Conservation (phyloP, 345 rosid genomes). For the Sonneratia alba region DNA sequence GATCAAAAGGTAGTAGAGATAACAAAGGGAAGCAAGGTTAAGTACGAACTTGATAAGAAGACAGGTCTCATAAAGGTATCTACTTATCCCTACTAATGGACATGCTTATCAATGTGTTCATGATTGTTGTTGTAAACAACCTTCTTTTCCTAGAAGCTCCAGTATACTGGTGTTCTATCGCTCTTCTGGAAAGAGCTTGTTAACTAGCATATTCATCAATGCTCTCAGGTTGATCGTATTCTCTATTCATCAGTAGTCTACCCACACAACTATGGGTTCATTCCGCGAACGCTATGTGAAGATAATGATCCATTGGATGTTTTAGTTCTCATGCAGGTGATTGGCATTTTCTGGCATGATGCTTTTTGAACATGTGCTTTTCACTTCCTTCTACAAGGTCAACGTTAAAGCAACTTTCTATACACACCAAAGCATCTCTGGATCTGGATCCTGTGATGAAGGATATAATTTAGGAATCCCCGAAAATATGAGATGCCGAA, state of each 20-base stretch:
- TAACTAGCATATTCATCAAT: not conserved
- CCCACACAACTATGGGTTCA: slow-evolving; percentile 98
- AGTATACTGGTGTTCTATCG: too few relatives aligned
- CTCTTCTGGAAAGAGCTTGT: not conserved
- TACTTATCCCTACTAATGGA: too few relatives aligned
- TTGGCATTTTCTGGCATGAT: slow-evolving; percentile 1
- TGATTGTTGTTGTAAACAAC: not conserved
- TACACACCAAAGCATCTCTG: not conserved
- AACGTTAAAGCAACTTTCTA: not conserved
- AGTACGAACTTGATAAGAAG: slow-evolving; percentile 95
- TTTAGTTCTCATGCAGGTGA: slow-evolving; percentile 89
- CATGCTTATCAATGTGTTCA: not conserved
- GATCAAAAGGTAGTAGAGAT: slow-evolving; percentile 82
- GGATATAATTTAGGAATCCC: too few relatives aligned
- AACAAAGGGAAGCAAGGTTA: slow-evolving; percentile 92
- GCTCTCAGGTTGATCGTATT: slow-evolving; percentile 62
- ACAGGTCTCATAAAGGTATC: slow-evolving; percentile 84
- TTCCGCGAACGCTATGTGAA: slow-evolving; percentile 87
- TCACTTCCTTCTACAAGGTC: not conserved
- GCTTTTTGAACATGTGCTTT: not conserved
- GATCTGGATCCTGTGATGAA: not conserved
- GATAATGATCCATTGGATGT: slow-evolving; percentile 97
- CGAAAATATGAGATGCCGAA: too few relatives aligned
- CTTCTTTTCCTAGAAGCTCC: too few relatives aligned
- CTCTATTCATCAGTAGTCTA: slow-evolving; percentile 94